Evolutionary conservation across 169 alveolate species (phyloP).

Genomic region (Cryptosporidium sp.): DNA sequence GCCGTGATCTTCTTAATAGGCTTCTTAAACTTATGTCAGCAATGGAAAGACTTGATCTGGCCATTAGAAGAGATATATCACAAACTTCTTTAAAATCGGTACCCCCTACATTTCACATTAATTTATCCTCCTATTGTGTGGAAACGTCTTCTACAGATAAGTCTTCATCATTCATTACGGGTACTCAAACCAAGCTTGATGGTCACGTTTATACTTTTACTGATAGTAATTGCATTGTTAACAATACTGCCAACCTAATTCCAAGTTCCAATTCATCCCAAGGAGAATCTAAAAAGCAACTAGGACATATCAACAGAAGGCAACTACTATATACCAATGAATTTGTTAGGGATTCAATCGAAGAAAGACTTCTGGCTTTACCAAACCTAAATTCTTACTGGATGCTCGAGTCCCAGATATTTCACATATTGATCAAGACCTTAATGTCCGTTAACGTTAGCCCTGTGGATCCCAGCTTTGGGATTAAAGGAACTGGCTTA

Average conservation of each 20-base stretch:
- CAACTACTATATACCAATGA: slow-evolving; percentile 32
- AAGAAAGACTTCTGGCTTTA: slow-evolving; percentile 20
- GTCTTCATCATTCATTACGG: not conserved
- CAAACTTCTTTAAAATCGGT: slow-evolving; percentile 10
- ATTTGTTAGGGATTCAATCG: slow-evolving; percentile 42
- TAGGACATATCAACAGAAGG: slow-evolving; percentile 12
- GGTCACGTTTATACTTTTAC: not conserved
- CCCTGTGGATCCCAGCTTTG: not conserved
- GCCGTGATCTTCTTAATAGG: slow-evolving; percentile 14
- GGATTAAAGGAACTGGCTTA: not conserved
- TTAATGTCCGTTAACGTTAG: slow-evolving; percentile 24
- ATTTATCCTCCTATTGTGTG: slow-evolving; percentile 21
- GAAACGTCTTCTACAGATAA: not conserved
- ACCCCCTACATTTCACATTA: slow-evolving; percentile 10
- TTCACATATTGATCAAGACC: slow-evolving; percentile 17
- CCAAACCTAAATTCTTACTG: slow-evolving; percentile 49
- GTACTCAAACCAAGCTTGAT: not conserved
- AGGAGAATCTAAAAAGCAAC: not conserved
- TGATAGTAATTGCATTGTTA: not conserved
- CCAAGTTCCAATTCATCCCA: not conserved
- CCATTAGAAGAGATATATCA: slow-evolving; percentile 46
- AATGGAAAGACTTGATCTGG: slow-evolving; percentile 45
- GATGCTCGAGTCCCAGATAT: slow-evolving; percentile 45
- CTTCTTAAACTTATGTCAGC: slow-evolving; percentile 58
- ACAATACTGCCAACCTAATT: too few species aligned